phyloP scores from a whole-genome alignment of 441 rosid species.

The Brassica balearica region DNA sequence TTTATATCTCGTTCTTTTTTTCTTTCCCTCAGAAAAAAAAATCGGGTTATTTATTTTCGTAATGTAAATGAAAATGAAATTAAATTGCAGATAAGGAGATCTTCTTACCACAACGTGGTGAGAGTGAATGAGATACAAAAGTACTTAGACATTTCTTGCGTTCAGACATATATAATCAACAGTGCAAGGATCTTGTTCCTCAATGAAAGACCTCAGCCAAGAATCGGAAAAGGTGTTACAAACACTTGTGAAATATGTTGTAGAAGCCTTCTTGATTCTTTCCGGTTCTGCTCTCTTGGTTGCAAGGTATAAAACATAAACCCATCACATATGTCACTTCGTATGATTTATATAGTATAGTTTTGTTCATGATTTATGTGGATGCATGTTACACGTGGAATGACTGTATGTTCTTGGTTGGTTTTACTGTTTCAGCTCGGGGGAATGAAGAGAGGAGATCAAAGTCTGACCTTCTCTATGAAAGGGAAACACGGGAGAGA shows the following conservation, averaged over 20 bases:
- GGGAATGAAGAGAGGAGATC: constrained; percentile 72
- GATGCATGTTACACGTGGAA: constrained; percentile 37
- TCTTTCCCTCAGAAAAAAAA: neutral
- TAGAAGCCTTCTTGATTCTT: constrained; percentile 86
- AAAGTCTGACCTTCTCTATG: constrained; percentile 61
- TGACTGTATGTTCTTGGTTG: constrained; percentile 17
- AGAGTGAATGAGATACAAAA: constrained; percentile 84
- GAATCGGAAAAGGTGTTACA: constrained; percentile 93
- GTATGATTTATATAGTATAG: neutral
- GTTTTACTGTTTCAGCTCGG: constrained; percentile 56
- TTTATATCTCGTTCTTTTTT: neutral
- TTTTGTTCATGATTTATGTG: constrained; percentile 22
- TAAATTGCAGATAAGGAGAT: constrained; percentile 71
- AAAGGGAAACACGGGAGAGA: constrained; percentile 56
- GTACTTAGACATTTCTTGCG: constrained; percentile 71
- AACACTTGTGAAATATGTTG: constrained; percentile 84
- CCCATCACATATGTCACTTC: constrained; percentile 12
- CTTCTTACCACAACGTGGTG: constrained; percentile 91
- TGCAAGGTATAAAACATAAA: constrained; percentile 64
- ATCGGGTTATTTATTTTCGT: neutral
- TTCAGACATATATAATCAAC: constrained; percentile 87
- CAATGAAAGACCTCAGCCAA: constrained; percentile 83
- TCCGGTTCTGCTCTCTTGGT: constrained; percentile 90
- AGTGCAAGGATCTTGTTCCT: constrained; percentile 87
- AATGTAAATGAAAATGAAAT: neutral